phyloP scores from a whole-genome alignment of 768 basidiomycete genomes.

The Polyporus arcularius region DNA sequence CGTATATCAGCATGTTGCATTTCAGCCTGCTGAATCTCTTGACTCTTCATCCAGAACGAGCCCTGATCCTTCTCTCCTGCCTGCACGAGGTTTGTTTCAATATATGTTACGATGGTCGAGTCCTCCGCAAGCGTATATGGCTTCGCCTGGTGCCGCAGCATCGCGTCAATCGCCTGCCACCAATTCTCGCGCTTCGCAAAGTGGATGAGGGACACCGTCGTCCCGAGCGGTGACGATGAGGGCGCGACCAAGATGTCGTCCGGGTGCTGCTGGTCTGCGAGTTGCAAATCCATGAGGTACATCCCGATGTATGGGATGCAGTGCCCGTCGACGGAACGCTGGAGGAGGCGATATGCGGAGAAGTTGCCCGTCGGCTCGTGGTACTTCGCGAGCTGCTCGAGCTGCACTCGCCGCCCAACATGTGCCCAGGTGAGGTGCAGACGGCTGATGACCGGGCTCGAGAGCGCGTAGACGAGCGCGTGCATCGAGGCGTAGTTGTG shows the following conservation, averaged over 20 bases:
- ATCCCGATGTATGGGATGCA: conserved; percentile 71
- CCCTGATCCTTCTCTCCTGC: conserved; percentile 44
- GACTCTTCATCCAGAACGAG: conserved; percentile 60
- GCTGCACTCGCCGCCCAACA: conserved; percentile 48
- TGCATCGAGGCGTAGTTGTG: conserved; percentile 72
- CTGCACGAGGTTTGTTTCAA: conserved; percentile 44
- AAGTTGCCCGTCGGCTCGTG: conserved; percentile 64
- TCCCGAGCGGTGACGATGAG: conserved; percentile 10
- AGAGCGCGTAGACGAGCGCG: conserved; percentile 63
- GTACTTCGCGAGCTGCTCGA: conserved; percentile 54
- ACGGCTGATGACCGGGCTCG: conserved; percentile 56
- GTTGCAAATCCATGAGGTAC: conserved; percentile 62
- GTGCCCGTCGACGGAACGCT: conserved; percentile 44
- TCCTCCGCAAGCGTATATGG: conserved; percentile 51
- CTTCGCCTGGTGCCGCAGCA: conserved; percentile 59
- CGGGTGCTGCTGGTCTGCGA: conserved; percentile 51
- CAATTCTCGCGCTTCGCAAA: conserved; percentile 59
- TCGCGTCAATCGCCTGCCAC: conserved; percentile 52
- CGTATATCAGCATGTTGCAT: conserved; percentile 63
- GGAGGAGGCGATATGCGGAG: conserved; percentile 51
- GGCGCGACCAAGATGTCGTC: conserved; percentile 34
- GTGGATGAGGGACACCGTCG: conserved; percentile 39
- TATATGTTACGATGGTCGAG: conserved; percentile 47
- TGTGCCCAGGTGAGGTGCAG: conserved; percentile 70
- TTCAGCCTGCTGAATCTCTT: conserved; percentile 61